A percentile compares a stretch with the other conserved stretches of the same genome.
phyloP scores from a whole-genome alignment of 495 filamentous ascomycete genomes.

The Aspergillus indologenus region DNA sequence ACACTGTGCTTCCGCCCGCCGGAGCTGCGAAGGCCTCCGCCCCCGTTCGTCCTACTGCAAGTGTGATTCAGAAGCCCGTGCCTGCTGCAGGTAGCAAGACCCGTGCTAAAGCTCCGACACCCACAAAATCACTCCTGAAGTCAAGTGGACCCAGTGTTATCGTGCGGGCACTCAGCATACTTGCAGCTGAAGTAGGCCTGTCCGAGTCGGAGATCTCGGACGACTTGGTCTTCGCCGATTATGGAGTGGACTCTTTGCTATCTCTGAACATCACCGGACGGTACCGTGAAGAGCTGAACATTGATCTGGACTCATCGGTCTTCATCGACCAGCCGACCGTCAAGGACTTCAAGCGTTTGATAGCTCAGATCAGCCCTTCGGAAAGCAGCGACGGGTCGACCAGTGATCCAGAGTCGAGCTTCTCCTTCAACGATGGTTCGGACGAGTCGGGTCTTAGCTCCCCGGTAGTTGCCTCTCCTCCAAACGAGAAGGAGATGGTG shows the following conservation, averaged over 20 bases:
- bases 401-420: slow-evolving; percentile 31
- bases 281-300: slow-evolving; percentile 47
- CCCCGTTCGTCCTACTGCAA: slow-evolving; percentile 34
- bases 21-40: slow-evolving; percentile 34
- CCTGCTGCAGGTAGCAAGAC: slow-evolving; percentile 33
- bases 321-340: slow-evolving; percentile 60
- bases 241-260: slow-evolving; percentile 54
- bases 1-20: slow-evolving; percentile 60
- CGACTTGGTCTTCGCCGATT: slow-evolving; percentile 46
- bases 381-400: slow-evolving; percentile 34
- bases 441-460: slow-evolving; percentile 37
- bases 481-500: slow-evolving; percentile 32
- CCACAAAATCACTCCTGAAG: slow-evolving; percentile 27
- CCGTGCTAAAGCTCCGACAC: slow-evolving; percentile 17
- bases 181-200: slow-evolving; percentile 66
- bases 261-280: slow-evolving; percentile 47
- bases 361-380: slow-evolving; percentile 41
- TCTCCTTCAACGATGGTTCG: slow-evolving; percentile 30
- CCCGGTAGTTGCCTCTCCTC: slow-evolving; percentile 30
- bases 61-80: slow-evolving; percentile 32
- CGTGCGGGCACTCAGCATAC: slow-evolving; percentile 53
- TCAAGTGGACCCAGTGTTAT: slow-evolving; percentile 27
- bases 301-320: slow-evolving; percentile 51
- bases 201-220: slow-evolving; percentile 58
- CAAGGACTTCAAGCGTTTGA: slow-evolving; percentile 57